phyloP scores from a whole-genome alignment of 139 green algal species.

The Chlorella sp. region DNA sequence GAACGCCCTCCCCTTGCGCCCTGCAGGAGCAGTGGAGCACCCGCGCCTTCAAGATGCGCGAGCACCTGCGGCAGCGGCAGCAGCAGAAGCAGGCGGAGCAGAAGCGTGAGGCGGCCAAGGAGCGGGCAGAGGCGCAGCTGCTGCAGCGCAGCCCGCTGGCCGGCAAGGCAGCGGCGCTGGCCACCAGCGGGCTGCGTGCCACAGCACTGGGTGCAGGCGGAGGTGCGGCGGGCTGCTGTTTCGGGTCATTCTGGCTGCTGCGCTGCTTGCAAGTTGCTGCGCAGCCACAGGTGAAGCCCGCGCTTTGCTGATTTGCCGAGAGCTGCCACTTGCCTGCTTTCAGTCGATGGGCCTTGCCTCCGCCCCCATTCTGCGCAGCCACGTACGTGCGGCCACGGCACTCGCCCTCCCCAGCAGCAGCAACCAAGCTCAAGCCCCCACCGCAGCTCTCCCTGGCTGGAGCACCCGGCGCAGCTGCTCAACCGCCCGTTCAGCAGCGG shows the following conservation, averaged over 20 bases:
- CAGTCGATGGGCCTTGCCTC: too few species aligned
- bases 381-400: constrained; percentile 1
- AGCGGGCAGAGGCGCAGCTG: neutral
- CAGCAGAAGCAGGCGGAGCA: neutral
- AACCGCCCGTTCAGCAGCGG: neutral
- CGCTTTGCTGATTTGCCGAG: too few species aligned
- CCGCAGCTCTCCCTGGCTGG: too few species aligned
- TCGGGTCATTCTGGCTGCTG: neutral
- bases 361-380: neutral
- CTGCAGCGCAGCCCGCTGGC: constrained; percentile 3
- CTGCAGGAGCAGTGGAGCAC: neutral
- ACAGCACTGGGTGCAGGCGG: neutral
- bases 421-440: too few species aligned
- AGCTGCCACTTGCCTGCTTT: too few species aligned
- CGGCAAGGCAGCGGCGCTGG: constrained; percentile 10
- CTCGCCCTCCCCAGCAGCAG: neutral
- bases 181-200: constrained; percentile 7
- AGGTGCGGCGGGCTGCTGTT: neutral
- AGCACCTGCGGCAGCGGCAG: neutral
- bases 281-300: too few species aligned
- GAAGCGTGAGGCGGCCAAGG: neutral
- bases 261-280: neutral
- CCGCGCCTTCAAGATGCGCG: neutral
- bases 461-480: neutral
- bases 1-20: too few species aligned